These are phyloP conservation scores for Saccharomycopsis sp. DNA, from an alignment of 805 yeast species.

Conservation along the genomic window DNA sequence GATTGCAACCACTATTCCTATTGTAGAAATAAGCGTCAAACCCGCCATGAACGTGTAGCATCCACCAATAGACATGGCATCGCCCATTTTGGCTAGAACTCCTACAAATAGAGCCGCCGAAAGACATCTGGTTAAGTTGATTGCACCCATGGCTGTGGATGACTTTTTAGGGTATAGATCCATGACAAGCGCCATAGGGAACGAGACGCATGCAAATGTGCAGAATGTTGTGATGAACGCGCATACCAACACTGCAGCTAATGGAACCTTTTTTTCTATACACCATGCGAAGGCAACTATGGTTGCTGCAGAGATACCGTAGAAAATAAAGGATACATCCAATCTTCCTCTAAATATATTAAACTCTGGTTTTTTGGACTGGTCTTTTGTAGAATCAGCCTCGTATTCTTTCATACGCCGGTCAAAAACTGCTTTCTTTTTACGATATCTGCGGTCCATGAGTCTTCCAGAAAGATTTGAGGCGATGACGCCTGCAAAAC, in stretches of 20 bases:
- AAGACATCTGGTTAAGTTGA: conserved; percentile 69
- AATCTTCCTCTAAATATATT: conserved; percentile 37
- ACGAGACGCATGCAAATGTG: neutral
- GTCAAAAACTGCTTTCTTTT: neutral
- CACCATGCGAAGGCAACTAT: conserved; percentile 67
- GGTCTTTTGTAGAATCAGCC: conserved; percentile 15
- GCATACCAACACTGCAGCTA: conserved; percentile 52
- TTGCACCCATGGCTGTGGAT: conserved; percentile 68
- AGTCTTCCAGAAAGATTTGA: conserved; percentile 52
- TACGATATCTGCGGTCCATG: conserved; percentile 36
- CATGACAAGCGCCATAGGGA: conserved; percentile 5
- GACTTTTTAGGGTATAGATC: conserved; percentile 45
- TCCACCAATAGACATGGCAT: conserved; percentile 59
- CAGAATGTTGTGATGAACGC: conserved; percentile 38
- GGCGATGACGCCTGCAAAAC: conserved; percentile 57
- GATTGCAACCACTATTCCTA: neutral
- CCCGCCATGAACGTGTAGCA: conserved; percentile 64
- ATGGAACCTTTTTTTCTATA: conserved; percentile 37
- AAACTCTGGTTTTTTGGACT: conserved; percentile 31
- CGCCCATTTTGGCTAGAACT: conserved; percentile 53
- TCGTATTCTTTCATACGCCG: conserved; percentile 17
- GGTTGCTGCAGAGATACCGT: conserved; percentile 34
- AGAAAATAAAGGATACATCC: conserved; percentile 34
- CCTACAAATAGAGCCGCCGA: conserved; percentile 66
- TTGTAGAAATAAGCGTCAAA: conserved; percentile 21